Evolutionary conservation across 1,284 basidiomycete species (phyloP), one percentile per base, ranked within the genome.

Genomic region (Rhodotorula sp.): DNA sequence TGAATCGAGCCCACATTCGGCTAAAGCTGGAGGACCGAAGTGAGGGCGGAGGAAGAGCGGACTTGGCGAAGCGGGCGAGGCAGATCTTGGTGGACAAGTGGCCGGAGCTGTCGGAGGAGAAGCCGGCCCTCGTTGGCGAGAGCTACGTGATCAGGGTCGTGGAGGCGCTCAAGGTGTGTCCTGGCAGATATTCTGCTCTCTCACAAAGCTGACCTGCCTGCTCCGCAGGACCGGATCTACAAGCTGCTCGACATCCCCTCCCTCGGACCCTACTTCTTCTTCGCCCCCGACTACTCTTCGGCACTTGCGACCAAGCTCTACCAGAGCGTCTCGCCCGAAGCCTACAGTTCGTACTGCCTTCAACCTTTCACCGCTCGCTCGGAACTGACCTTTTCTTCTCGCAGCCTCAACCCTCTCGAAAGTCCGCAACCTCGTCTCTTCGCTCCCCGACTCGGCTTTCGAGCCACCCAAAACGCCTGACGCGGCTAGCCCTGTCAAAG

Each of bases 1-100:
- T 93, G 63, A 93, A 92, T 79, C 89, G 89, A 75, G 86, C 87
- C 40, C 89, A 92, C 78, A 80, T 93, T 18, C 83, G 85, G 80
- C 81, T 80, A n/a, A 77, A 78, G 63, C 54, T 78, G 30, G 40
- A 60, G 3, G 60, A 61, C 15, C 24, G 20, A 26, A 26, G 18
- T 5, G 58, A 46, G 4, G 30, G 50, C 30, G 71, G 60, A 3
- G 63, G 62, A 4, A 47, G 71, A 15, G n/a, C 28, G 8, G 59
- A 74, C 18, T 34, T 76, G 20, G 69, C 74, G 1, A n/a, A 28
- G 20, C 48, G 73, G 40, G 57, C 70, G 34, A 54, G 46, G 40
- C 26, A 11, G 24, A 59, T 71, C 7, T 46, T 77, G 11, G 4
- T 56, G 28, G 44, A 47, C 31, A 55, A 59, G 24, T 70, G 69